Evolutionary conservation across 1,139 yeast species (phyloP).

Genomic region (Magnusiomyces sp.): DNA sequence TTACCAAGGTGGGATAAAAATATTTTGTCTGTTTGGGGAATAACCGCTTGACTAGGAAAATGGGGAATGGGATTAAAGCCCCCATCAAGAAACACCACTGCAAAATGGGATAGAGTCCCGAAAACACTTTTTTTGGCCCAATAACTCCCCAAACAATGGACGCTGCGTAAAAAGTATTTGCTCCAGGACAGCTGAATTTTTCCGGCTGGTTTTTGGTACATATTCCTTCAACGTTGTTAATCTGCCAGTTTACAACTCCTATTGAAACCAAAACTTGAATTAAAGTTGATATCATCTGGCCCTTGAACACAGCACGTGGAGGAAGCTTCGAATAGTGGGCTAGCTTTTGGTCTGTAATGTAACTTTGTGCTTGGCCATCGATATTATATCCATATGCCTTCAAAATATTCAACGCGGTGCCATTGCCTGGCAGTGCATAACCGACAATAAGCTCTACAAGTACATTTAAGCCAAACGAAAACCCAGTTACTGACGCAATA

Average conservation of each 20-base stretch:
- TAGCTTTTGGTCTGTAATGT: conserved; percentile 47
- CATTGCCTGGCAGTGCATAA: conserved; percentile 55
- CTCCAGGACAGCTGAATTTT: conserved; percentile 32
- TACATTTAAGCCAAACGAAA: conserved; percentile 46
- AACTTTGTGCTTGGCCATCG: conserved; percentile 54
- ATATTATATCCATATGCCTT: conserved; percentile 53
- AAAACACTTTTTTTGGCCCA: conserved; percentile 49
- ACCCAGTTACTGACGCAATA: conserved; percentile 44
- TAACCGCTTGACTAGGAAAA: conserved; percentile 35
- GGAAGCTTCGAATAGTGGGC: conserved; percentile 56
- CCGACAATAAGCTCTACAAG: conserved; percentile 50
- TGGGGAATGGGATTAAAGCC: conserved; percentile 34
- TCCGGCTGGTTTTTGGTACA: conserved; percentile 38
- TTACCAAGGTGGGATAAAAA: conserved; percentile 33
- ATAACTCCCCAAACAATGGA: conserved; percentile 53
- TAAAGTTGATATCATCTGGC: conserved; percentile 41
- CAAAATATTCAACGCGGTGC: conserved; percentile 48
- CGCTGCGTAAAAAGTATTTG: conserved; percentile 23
- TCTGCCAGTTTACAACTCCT: conserved; percentile 48
- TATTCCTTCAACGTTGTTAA: conserved; percentile 38
- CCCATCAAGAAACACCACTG: conserved; percentile 49
- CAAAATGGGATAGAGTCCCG: conserved; percentile 38
- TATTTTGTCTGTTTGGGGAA: conserved; percentile 22
- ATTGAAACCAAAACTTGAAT: conserved; percentile 37
- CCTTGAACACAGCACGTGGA: conserved; percentile 53